phyloP scores from a whole-genome alignment of 2,329 filamentous ascomycete genomes.

The Diatrype stigma region DNA sequence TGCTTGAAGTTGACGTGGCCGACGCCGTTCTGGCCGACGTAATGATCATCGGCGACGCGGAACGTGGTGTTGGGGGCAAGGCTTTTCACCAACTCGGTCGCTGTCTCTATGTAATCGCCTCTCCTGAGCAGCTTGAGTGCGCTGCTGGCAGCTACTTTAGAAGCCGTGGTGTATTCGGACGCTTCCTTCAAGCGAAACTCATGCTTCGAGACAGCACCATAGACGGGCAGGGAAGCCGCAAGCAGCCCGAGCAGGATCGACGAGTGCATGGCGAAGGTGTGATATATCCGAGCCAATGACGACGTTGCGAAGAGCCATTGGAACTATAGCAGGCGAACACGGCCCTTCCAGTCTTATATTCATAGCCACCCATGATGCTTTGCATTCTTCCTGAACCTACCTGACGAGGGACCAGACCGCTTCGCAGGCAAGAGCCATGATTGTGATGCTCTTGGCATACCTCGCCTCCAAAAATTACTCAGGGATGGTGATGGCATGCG shows the following conservation, averaged over 20 bases:
- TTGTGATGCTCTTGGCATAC: no score
- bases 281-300: no score
- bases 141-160: slow-evolving; percentile 6
- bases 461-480: no score
- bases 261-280: not conserved
- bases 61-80: slow-evolving; percentile 31
- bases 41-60: slow-evolving; percentile 43
- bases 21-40: slow-evolving; percentile 45
- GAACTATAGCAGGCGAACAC: no score
- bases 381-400: no score
- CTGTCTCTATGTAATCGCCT: slow-evolving; percentile 31
- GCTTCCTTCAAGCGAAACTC: slow-evolving; percentile 9
- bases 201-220: slow-evolving; percentile 9
- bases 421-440: no score
- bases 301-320: no score
- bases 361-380: no score
- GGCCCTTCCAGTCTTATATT: no score
- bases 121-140: slow-evolving; percentile 12
- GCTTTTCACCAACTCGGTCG: slow-evolving; percentile 32
- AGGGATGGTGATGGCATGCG: no score
- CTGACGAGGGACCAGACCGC: no score
- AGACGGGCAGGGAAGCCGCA: slow-evolving; percentile 3
- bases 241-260: slow-evolving; percentile 4
- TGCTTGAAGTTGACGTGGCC: slow-evolving; percentile 52
- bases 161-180: slow-evolving; percentile 13